Conservation (phyloP, 345 rosid genomes). For the Eucalyptus grandis region DNA sequence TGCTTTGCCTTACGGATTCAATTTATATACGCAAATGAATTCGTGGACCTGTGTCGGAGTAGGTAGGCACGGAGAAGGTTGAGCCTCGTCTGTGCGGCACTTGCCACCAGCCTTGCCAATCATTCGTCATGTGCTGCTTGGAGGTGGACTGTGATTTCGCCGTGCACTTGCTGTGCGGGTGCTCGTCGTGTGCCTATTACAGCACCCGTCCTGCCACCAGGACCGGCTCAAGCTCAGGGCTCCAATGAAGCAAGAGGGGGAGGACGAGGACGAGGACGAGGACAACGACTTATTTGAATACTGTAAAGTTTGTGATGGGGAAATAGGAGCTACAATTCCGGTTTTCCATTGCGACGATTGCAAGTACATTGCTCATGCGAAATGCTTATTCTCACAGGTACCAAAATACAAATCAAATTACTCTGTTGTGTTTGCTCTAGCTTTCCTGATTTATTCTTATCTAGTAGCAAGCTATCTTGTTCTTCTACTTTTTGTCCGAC, state of each 20-base stretch:
- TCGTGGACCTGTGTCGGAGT: not conserved
- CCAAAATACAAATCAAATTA: not conserved
- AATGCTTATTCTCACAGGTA: not conserved
- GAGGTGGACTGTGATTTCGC: not conserved
- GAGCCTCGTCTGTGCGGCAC: not conserved
- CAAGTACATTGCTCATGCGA: not conserved
- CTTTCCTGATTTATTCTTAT: not conserved
- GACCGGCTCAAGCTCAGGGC: not conserved
- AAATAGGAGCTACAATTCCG: not conserved
- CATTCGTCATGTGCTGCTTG: not conserved
- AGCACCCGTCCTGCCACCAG: not conserved
- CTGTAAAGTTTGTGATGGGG: not conserved
- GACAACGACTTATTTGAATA: not conserved
- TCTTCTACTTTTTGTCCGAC: not conserved
- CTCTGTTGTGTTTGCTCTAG: not conserved
- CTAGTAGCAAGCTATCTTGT: not conserved
- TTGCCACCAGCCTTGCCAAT: not conserved
- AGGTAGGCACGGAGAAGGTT: not conserved
- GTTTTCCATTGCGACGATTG: not conserved
- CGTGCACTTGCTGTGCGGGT: not conserved
- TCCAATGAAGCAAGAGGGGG: not conserved
- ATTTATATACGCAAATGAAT: not conserved
- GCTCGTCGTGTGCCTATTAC: not conserved
- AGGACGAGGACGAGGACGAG: not conserved
- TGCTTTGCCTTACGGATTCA: not conserved